Evolutionary conservation across 116 monocot species (phyloP).

Genomic region (Zostera marina): DNA sequence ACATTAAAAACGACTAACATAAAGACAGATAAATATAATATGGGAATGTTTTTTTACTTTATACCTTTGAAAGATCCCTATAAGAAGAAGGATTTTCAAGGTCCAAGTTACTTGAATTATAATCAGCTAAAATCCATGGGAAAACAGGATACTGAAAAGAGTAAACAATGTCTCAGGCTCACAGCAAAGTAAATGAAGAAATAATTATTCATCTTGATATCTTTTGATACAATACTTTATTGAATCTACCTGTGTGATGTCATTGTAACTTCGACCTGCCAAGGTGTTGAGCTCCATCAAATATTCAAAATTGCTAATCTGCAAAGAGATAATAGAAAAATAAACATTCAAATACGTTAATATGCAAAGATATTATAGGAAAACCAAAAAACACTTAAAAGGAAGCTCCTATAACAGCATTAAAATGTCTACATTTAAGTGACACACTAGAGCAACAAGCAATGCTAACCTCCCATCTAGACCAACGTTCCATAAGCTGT

Average conservation of each 20-base stretch:
- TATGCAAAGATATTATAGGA: no score
- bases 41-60: neutral
- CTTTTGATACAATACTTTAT: neutral
- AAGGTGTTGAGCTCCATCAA: slow-evolving; percentile 93
- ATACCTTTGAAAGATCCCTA: slow-evolving; percentile 94
- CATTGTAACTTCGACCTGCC: slow-evolving; percentile 97
- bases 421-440: neutral
- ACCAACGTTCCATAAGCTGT: slow-evolving; percentile 94
- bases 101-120: slow-evolving; percentile 57
- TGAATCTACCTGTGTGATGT: slow-evolving; percentile 77
- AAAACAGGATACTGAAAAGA: slow-evolving; percentile 89
- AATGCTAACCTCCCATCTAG: slow-evolving; percentile 84
- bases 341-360: neutral
- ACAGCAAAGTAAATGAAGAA: neutral
- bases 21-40: neutral
- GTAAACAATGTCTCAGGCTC: slow-evolving; percentile 7
- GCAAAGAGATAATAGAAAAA: slow-evolving; percentile 5
- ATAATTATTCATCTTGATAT: neutral
- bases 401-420: neutral
- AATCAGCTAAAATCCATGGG: slow-evolving; percentile 93
- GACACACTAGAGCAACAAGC: neutral
- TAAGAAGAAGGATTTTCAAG: slow-evolving; percentile 57
- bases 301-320: slow-evolving; percentile 99
- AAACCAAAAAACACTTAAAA: no score
- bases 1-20: slow-evolving; percentile 2